phyloP scores from a whole-genome alignment of 148 eudicot species.

The Rhododendron griersonianum region DNA sequence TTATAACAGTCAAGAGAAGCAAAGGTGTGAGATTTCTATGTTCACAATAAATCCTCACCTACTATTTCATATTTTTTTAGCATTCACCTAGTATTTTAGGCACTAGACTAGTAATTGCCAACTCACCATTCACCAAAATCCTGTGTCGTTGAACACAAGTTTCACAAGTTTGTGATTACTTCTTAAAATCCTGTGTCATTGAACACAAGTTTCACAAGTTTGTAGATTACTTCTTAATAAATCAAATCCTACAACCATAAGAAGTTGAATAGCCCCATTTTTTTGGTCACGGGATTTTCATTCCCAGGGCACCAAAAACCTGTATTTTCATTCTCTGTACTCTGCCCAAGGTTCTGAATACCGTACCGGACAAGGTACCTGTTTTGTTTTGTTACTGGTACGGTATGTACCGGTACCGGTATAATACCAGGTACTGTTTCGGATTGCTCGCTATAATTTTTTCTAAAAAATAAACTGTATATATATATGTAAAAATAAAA shows the following conservation, averaged over 20 bases:
- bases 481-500: no score
- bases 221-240: not conserved
- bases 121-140: not conserved
- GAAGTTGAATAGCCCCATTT: not conserved
- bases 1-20: not conserved
- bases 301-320: not conserved
- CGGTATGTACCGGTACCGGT: no score
- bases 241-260: not conserved
- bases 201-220: not conserved
- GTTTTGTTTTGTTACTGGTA: no score
- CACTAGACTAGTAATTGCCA: not conserved
- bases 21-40: not conserved
- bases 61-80: not conserved
- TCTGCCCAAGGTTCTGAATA: not conserved
- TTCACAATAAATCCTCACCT: not conserved
- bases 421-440: no score
- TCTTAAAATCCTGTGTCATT: no score
- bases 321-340: not conserved
- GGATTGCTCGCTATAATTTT: no score
- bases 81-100: not conserved
- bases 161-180: not conserved
- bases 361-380: no score
- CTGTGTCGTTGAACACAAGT: not conserved
- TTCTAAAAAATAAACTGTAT: no score
- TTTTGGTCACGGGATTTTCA: not conserved